Conservation (phyloP, 202 grass and related monocot genomes). For the Setaria italica region DNA sequence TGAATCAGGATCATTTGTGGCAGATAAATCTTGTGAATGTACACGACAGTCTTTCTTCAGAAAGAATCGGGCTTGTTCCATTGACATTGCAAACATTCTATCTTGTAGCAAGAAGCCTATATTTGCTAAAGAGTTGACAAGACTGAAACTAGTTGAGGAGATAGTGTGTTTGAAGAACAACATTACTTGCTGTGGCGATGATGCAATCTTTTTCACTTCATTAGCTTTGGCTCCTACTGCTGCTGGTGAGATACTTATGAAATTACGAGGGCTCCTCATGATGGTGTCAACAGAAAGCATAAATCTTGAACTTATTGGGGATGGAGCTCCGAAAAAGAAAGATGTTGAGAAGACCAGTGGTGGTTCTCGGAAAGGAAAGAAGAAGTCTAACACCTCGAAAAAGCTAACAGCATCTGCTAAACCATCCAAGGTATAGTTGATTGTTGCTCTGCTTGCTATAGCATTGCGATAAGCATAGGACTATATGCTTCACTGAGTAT, state of each 20-base stretch:
- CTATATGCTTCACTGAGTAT: slow-evolving; percentile 42
- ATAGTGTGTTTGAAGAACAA: slow-evolving; percentile 71
- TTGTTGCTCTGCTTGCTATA: slow-evolving; percentile 30
- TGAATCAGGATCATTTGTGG: slow-evolving; percentile 54
- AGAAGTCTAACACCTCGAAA: slow-evolving; percentile 73
- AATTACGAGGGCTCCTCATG: slow-evolving; percentile 78
- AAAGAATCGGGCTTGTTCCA: slow-evolving; percentile 54
- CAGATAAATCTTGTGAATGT: slow-evolving; percentile 51
- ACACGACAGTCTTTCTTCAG: slow-evolving; percentile 67
- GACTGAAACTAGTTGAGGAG: slow-evolving; percentile 67
- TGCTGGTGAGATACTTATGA: slow-evolving; percentile 67
- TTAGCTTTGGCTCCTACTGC: slow-evolving; percentile 74
- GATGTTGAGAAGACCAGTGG: slow-evolving; percentile 50
- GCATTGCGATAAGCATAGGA: slow-evolving; percentile 17
- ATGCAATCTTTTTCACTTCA: slow-evolving; percentile 82
- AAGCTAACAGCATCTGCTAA: slow-evolving; percentile 60
- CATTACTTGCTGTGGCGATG: slow-evolving; percentile 47
- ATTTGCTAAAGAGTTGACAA: slow-evolving; percentile 65
- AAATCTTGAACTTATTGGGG: slow-evolving; percentile 90
- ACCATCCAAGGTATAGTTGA: slow-evolving; percentile 58
- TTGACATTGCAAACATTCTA: slow-evolving; percentile 52
- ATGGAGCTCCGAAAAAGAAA: slow-evolving; percentile 57
- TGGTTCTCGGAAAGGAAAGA: slow-evolving; percentile 85
- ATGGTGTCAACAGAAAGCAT: slow-evolving; percentile 73
- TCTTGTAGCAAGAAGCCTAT: slow-evolving; percentile 54